Evolutionary conservation across 495 filamentous ascomycete genomes (phyloP).

Genomic region (Staphylotrichum tortipilum): DNA sequence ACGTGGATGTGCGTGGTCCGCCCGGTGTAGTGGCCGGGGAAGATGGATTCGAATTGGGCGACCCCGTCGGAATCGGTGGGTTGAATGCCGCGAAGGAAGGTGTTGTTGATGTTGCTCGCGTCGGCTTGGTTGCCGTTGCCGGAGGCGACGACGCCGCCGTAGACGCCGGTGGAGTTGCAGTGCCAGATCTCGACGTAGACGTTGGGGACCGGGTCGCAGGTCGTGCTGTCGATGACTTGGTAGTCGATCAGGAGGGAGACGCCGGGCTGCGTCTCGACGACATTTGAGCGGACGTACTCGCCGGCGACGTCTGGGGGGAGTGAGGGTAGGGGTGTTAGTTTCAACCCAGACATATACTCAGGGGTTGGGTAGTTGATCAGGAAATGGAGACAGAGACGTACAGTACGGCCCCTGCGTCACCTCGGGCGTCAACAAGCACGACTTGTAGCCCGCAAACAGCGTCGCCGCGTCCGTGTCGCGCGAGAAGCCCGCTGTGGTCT

Average conservation of each 20-base stretch:
- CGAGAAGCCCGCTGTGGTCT: slow-evolving; percentile 35
- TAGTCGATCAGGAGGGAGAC: slow-evolving; percentile 51
- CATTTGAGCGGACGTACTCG: slow-evolving; percentile 45
- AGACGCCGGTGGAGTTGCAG: slow-evolving; percentile 42
- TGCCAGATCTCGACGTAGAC: slow-evolving; percentile 56
- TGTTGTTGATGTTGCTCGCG: slow-evolving; percentile 37
- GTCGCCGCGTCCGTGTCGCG: slow-evolving; percentile 32
- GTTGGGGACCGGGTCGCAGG: slow-evolving; percentile 47
- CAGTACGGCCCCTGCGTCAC: slow-evolving; percentile 49
- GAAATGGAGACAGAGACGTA: slow-evolving; percentile 9
- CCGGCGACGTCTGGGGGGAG: slow-evolving; percentile 27
- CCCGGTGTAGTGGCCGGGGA: slow-evolving; percentile 49
- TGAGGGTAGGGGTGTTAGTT: neutral
- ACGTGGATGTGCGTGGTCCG: slow-evolving; percentile 39
- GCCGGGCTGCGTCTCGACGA: slow-evolving; percentile 48
- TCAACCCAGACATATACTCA: no score
- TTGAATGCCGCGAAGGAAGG: slow-evolving; percentile 45
- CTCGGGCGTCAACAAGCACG: slow-evolving; percentile 46
- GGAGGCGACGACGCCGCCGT: slow-evolving; percentile 44
- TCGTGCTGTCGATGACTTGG: slow-evolving; percentile 50
- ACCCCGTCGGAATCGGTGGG: slow-evolving; percentile 40
- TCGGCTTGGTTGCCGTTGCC: slow-evolving; percentile 42
- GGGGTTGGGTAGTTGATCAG: neutral
- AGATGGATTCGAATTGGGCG: slow-evolving; percentile 42
- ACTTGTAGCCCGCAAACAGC: slow-evolving; percentile 46